phyloP scores from a whole-genome alignment of 306 rosid species.

The Hylodesmum podocarpum region DNA sequence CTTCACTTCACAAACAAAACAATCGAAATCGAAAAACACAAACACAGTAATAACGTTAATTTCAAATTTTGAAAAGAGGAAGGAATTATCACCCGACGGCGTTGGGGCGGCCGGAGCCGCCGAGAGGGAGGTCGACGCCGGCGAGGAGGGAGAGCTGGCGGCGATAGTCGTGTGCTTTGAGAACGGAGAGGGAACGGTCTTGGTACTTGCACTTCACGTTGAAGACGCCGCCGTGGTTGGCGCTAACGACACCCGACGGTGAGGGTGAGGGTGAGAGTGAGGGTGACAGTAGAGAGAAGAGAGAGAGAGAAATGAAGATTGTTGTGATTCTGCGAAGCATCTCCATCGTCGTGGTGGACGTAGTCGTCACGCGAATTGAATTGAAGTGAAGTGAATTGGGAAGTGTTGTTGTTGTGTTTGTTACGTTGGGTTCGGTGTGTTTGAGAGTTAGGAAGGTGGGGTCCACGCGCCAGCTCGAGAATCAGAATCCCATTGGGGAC shows the following conservation, averaged over 20 bases:
- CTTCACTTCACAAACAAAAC: background rate
- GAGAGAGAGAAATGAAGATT: background rate
- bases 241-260: slow-evolving; percentile 24
- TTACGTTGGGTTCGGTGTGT: too few relatives aligned
- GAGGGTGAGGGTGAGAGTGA: background rate
- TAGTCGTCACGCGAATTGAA: background rate
- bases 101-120: slow-evolving; percentile 94
- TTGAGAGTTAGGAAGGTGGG: too few relatives aligned
- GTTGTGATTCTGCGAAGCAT: background rate
- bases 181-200: slow-evolving; percentile 59
- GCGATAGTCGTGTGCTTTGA: slow-evolving; percentile 82
- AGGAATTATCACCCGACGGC: slow-evolving; percentile 58
- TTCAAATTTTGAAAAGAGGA: background rate
- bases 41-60: too few relatives aligned
- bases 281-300: background rate
- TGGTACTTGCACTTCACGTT: slow-evolving; percentile 75
- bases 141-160: slow-evolving; percentile 83
- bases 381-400: too few relatives aligned
- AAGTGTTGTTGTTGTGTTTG: too few relatives aligned
- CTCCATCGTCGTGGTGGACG: background rate
- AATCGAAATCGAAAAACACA: too few relatives aligned
- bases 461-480: slow-evolving; percentile 7
- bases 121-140: slow-evolving; percentile 91
- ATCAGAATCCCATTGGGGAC: background rate
- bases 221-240: slow-evolving; percentile 66